These are phyloP conservation scores for Cyberlindnera sargentensis DNA, from an alignment of 805 yeast species.

Conservation along the genomic window DNA sequence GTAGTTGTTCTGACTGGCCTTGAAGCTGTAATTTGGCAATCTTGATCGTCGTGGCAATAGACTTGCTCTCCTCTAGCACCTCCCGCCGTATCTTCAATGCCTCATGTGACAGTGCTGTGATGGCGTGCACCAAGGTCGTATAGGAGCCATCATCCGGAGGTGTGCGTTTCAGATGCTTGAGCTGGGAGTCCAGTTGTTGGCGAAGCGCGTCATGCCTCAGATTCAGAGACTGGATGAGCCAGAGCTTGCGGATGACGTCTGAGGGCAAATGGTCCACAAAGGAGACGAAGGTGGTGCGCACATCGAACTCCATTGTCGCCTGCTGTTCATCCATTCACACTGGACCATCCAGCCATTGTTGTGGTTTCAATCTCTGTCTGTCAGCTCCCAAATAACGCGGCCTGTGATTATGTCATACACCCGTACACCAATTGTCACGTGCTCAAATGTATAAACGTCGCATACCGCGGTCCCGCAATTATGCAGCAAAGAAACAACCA, in stretches of 20 bases:
- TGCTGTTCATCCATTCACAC: too few relatives aligned
- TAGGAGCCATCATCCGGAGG: not conserved
- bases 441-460: too few relatives aligned
- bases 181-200: slow-evolving; percentile 9
- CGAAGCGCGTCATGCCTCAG: slow-evolving; percentile 13
- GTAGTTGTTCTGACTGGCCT: slow-evolving; percentile 19
- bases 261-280: slow-evolving; percentile 37
- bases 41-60: slow-evolving; percentile 17
- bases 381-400: slow-evolving; percentile 1
- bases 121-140: not conserved
- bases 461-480: too few relatives aligned
- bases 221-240: slow-evolving; percentile 34
- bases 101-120: slow-evolving; percentile 8
- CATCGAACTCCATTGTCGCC: slow-evolving; percentile 22
- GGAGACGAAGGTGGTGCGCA: slow-evolving; percentile 31
- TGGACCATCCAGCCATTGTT: too few relatives aligned
- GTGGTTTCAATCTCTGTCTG: not conserved
- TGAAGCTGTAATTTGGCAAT: slow-evolving; percentile 18
- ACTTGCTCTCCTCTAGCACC: slow-evolving; percentile 25
- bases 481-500: too few relatives aligned
- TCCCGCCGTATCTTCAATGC: slow-evolving; percentile 21
- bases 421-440: not conserved
- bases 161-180: slow-evolving; percentile 9
- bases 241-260: slow-evolving; percentile 34
- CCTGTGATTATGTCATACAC: not conserved